Conservation (phyloP, 176 grass and related monocot species). For the Echinochloa phyllopogon region DNA sequence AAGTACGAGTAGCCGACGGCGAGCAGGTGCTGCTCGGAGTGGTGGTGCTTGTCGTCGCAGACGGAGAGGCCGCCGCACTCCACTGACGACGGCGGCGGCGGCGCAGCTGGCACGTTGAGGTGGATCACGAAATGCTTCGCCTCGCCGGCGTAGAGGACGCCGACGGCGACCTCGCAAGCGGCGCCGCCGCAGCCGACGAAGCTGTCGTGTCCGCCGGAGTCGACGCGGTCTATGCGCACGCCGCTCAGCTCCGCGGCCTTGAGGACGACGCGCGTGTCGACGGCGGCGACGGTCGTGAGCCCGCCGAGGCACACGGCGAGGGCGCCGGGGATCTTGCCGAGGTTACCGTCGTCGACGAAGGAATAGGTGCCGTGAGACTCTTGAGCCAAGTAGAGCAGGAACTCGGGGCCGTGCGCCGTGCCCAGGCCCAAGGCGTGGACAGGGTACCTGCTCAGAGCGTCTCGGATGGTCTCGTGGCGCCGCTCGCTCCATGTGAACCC, state of each 20-base stretch:
- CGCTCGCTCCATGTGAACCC: neutral
- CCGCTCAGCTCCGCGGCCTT: neutral
- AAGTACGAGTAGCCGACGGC: neutral
- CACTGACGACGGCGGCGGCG: too few species aligned
- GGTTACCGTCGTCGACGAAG: neutral
- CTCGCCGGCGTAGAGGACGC: conserved; percentile 12
- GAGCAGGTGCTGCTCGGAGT: neutral
- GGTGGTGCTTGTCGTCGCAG: neutral
- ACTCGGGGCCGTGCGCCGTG: neutral
- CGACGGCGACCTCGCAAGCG: neutral
- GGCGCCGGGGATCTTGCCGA: neutral
- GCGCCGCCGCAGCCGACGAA: too few species aligned
- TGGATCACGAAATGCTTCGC: conserved; percentile 14
- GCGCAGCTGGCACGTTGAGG: neutral
- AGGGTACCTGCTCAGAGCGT: neutral
- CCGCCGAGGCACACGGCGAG: conserved; percentile 7
- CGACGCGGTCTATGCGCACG: neutral
- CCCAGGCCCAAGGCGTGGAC: conserved; percentile 5
- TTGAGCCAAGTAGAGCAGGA: neutral
- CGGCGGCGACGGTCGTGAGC: neutral
- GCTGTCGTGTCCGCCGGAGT: neutral
- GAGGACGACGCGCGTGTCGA: neutral
- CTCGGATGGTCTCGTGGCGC: too few species aligned
- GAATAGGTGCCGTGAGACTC: conserved; percentile 14
- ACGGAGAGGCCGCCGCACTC: neutral